These are phyloP conservation scores for Dactylis glomerata DNA, from an alignment of 176 grass and related monocot genomes.

Conservation along the genomic window DNA sequence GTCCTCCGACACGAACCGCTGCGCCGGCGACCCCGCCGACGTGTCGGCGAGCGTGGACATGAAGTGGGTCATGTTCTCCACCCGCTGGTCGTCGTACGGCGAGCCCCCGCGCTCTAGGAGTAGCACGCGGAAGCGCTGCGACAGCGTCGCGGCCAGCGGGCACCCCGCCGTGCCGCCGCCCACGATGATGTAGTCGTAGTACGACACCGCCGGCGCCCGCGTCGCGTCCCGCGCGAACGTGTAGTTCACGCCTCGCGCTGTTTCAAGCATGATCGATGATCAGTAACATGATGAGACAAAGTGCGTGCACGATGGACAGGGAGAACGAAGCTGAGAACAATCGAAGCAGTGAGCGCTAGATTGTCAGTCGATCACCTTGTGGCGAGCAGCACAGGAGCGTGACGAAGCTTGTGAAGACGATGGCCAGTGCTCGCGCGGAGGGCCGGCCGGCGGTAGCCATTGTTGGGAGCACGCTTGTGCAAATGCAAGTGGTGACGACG, in stretches of 20 bases:
- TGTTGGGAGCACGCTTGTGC: background rate
- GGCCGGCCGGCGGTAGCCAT: background rate
- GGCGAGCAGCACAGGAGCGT: background rate
- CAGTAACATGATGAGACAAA: background rate
- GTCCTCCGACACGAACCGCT: constrained; percentile 87
- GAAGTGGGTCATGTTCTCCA: constrained; percentile 53
- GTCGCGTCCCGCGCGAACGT: constrained; percentile 62
- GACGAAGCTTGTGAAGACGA: background rate
- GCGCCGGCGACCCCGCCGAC: constrained; percentile 50
- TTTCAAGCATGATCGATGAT: background rate
- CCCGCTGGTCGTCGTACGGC: constrained; percentile 62
- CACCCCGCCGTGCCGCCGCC: constrained; percentile 88
- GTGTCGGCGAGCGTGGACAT: constrained; percentile 52
- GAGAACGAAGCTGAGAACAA: background rate
- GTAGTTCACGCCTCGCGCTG: constrained; percentile 33
- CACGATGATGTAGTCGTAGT: constrained; percentile 89
- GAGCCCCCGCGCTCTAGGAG: constrained; percentile 77
- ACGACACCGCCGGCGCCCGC: constrained; percentile 43
- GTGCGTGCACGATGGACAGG: background rate
- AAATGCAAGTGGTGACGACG: background rate
- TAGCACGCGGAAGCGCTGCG: constrained; percentile 55
- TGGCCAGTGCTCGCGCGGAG: background rate
- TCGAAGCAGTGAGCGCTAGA: no score
- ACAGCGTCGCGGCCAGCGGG: constrained; percentile 75
- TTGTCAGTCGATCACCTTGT: background rate